phyloP scores from a whole-genome alignment of 2,329 filamentous ascomycete species.

The Ophiostoma triangulosporum region DNA sequence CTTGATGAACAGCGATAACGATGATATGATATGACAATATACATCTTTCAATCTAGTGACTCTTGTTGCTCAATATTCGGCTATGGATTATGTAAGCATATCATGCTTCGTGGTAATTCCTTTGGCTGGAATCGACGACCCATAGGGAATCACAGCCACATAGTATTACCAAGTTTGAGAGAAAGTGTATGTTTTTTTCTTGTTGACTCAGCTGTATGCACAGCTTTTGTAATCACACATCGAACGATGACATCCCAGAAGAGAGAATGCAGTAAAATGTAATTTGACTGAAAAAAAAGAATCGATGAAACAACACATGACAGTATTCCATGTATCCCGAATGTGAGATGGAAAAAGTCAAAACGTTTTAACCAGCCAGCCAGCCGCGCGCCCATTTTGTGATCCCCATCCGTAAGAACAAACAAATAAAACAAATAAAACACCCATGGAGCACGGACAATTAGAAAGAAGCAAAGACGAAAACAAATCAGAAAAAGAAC shows the following conservation, averaged over 20 bases:
- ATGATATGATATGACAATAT: background rate
- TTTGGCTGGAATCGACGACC: too few relatives aligned
- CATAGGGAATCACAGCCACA: too few relatives aligned
- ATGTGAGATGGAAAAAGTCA: slow-evolving; percentile 1
- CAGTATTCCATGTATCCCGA: slow-evolving; percentile 13
- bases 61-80: too few relatives aligned
- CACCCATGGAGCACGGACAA: background rate
- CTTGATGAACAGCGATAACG: background rate
- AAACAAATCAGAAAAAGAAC: background rate
- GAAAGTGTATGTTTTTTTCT: too few relatives aligned
- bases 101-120: too few relatives aligned
- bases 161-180: too few relatives aligned
- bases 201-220: background rate
- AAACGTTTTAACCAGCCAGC: slow-evolving; percentile 11
- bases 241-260: background rate
- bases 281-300: slow-evolving; percentile 4
- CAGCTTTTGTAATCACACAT: background rate
- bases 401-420: background rate
- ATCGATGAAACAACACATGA: slow-evolving; percentile 10
- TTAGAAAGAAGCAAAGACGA: background rate
- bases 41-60: too few relatives aligned
- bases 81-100: too few relatives aligned
- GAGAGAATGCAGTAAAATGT: background rate
- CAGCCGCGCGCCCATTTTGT: slow-evolving; percentile 12
- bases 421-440: background rate